Percentiles rank a stretch among this genome's conserved stretches.
Conservation (phyloP, 2,329 filamentous ascomycete species). For the Xenosphaeropsis pyriputrescens region DNA sequence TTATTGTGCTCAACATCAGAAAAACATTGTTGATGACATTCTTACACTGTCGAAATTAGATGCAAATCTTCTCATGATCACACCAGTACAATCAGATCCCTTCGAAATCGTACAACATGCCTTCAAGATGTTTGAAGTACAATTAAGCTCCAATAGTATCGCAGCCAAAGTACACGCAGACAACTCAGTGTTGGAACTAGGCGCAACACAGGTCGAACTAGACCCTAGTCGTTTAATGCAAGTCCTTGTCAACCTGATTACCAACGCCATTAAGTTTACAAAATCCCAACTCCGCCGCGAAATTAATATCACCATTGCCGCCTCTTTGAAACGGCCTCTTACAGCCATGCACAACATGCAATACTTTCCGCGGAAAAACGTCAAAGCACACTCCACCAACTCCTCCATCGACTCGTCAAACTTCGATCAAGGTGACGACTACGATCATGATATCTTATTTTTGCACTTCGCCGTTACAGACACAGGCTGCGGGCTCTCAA, state of each 20-base stretch:
- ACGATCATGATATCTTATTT: constrained; percentile 28
- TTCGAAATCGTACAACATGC: constrained; percentile 49
- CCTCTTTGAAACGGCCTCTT: constrained; percentile 3
- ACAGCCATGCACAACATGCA: constrained; percentile 2
- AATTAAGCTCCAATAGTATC: constrained; percentile 55
- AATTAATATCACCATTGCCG: constrained; percentile 28
- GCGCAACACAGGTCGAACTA: constrained; percentile 47
- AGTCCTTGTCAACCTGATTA: constrained; percentile 65
- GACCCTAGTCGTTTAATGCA: constrained; percentile 65
- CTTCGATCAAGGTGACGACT: background rate
- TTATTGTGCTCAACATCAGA: constrained; percentile 65
- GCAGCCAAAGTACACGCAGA: constrained; percentile 49
- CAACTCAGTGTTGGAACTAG: constrained; percentile 38
- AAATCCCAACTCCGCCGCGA: constrained; percentile 44
- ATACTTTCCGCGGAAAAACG: constrained; percentile 4
- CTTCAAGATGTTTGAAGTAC: constrained; percentile 65
- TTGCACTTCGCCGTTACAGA: constrained; percentile 64
- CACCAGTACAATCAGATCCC: constrained; percentile 53
- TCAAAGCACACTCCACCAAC: background rate
- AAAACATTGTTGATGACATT: constrained; percentile 60
- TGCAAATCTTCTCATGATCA: constrained; percentile 56
- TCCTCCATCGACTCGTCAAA: constrained; percentile 3
- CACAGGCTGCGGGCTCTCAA: constrained; percentile 56
- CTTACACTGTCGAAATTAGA: constrained; percentile 62
- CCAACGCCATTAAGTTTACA: constrained; percentile 73